Conservation (phyloP, 2,329 filamentous ascomycete species). For the Ophiosphaerella herpotricha region DNA sequence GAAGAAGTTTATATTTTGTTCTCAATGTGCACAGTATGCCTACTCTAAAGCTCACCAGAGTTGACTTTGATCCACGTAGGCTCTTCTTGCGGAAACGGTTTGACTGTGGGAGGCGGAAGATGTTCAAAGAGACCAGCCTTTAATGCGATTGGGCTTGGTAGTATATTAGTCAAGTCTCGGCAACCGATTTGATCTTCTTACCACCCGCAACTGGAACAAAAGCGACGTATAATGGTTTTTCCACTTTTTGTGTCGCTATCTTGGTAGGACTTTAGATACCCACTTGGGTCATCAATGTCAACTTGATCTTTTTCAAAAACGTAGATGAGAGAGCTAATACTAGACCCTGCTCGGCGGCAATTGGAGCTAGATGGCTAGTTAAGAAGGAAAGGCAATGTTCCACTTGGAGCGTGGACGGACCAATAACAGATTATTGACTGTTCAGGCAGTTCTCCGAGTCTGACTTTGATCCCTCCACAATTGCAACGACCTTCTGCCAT, state of each 20-base stretch:
- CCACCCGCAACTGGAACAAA: slow-evolving; percentile 40
- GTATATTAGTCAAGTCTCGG: neutral
- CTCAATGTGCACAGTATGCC: too few relatives aligned
- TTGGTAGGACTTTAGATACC: slow-evolving; percentile 28
- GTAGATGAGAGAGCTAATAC: slow-evolving; percentile 28
- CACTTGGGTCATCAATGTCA: slow-evolving; percentile 24
- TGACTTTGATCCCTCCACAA: slow-evolving; percentile 34
- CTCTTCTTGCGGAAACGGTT: slow-evolving; percentile 24
- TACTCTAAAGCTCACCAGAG: too few relatives aligned
- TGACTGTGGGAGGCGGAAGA: slow-evolving; percentile 14
- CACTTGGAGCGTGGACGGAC: slow-evolving; percentile 7
- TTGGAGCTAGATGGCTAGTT: slow-evolving; percentile 25
- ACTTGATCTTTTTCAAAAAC: slow-evolving; percentile 23
- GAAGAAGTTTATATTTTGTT: too few relatives aligned
- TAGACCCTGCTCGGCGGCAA: slow-evolving; percentile 33
- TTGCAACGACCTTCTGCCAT: slow-evolving; percentile 40
- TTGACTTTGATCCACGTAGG: slow-evolving; percentile 28
- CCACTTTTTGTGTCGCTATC: slow-evolving; percentile 35
- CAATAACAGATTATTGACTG: slow-evolving; percentile 37
- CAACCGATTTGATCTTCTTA: neutral
- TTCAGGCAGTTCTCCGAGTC: slow-evolving; percentile 23
- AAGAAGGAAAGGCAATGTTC: neutral
- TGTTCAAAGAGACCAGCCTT: slow-evolving; percentile 36
- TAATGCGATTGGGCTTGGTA: slow-evolving; percentile 28
- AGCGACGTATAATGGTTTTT: slow-evolving; percentile 31